These are phyloP conservation scores for Penicillium digitatum DNA, from an alignment of 2,329 filamentous ascomycete species.

Conservation along the genomic window DNA sequence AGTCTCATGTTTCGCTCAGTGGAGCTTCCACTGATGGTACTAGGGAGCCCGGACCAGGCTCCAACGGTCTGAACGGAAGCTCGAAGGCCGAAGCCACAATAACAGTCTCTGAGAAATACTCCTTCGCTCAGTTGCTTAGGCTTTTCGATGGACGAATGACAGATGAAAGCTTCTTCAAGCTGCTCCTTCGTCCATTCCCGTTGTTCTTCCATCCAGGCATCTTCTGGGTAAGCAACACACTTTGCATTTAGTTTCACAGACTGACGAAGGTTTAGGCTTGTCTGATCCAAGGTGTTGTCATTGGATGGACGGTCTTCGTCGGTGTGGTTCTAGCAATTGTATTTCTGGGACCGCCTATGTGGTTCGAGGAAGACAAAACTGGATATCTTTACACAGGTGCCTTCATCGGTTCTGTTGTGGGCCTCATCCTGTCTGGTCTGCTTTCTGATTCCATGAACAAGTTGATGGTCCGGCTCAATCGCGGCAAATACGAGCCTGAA, in stretches of 20 bases:
- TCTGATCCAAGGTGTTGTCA: conserved; percentile 81
- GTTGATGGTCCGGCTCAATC: conserved; percentile 67
- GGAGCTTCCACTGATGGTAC: conserved; percentile 11
- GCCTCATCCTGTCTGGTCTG: conserved; percentile 70
- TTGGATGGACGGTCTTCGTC: conserved; percentile 94
- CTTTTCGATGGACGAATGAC: conserved; percentile 81
- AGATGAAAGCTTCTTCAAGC: conserved; percentile 65
- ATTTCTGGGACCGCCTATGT: conserved; percentile 75
- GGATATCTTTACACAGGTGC: conserved; percentile 86
- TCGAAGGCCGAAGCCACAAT: conserved; percentile 10
- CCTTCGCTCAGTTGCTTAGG: conserved; percentile 58
- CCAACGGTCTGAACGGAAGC: background rate
- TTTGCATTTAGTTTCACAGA: background rate
- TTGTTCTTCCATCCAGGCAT: conserved; percentile 82
- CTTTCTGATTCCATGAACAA: conserved; percentile 70
- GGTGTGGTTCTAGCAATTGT: conserved; percentile 77
- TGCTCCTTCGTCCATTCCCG: conserved; percentile 70
- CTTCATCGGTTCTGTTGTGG: conserved; percentile 75
- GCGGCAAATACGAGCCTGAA: conserved; percentile 84
- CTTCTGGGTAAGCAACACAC: conserved; percentile 58
- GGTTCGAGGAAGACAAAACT: conserved; percentile 73
- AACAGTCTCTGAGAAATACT: conserved; percentile 47
- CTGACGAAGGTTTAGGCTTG: conserved; percentile 44
- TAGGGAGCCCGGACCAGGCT: conserved; percentile 5
- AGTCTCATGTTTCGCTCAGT: conserved; percentile 8